Base-by-base conservation (phyloP, 164 flowering plant species). In the Kalanchoe fedtschenkoi region DNA sequence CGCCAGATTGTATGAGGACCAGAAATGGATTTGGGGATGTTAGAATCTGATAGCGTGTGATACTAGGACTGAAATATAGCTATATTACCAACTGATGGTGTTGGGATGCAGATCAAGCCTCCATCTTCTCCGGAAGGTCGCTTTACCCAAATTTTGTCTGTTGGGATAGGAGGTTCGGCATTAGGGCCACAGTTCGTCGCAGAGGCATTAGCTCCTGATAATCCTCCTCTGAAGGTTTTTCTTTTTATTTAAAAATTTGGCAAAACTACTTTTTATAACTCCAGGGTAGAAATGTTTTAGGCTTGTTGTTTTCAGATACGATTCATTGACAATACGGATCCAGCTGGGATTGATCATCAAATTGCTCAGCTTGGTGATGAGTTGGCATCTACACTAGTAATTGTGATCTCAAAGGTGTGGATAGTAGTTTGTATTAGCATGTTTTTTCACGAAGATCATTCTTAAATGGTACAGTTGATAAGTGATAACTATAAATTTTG, bases 281-380 rank as follows among this genome's bases (percentile, higher is more conserved):
- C 11, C 5, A 7, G 56, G 26, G 14, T 28, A 24, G 24, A 28
- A 21, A 5, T 26, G 26, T 24, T 16, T 26, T 51, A 5, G 17
- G 28, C 10, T 26, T 51, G 30, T 17, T 51, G 56, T 26, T 68
- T 75, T 16, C 91, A 90, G 97, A 81, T 93, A 78, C 84, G 99
- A 74, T 93, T 93, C 72, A 88, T 93, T 72, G 99, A 93, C 73
- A 90, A 93, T 71, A 93, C 98, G 59, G 99, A 93, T 79, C 97
- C 99, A 24, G 95, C 91, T 69, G 99, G 99, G 66, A 93, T 93
- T 70, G 99, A 93, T 76, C 99, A 93, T 72, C 99, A 93, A 78
- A 90, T 93, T 74, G 97, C 96, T 37, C 99, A 93, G 71, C 95
- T 93, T 74, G 99, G 99, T 41, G 68, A 79, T 15, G 97, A 93